Percentiles rank a stretch among this genome's conserved stretches.
Evolutionary conservation across 2,329 filamentous ascomycete species (phyloP).

Genomic region (Cytospora schulzeri): DNA sequence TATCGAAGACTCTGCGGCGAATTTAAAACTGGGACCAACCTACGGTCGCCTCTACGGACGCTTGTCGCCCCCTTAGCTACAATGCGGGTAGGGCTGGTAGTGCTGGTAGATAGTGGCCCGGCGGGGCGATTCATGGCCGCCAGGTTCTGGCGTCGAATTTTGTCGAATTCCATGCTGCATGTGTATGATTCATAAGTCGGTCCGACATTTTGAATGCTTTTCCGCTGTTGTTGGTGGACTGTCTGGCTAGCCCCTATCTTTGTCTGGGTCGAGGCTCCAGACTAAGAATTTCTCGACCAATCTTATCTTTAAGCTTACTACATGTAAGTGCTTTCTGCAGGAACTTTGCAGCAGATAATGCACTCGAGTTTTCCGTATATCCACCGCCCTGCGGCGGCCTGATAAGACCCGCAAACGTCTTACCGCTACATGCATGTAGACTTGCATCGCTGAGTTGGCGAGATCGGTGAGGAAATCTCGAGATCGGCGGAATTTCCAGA

Average conservation of each 20-base stretch:
- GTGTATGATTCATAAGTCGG: slow-evolving; percentile 1
- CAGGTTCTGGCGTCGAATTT: not conserved
- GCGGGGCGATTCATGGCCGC: not conserved
- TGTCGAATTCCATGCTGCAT: not conserved
- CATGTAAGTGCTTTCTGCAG: not conserved
- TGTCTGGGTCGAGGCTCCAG: not conserved
- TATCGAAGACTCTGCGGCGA: not conserved
- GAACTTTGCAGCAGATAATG: not conserved
- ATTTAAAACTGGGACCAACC: not conserved
- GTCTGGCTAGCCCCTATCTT: not conserved
- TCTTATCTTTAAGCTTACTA: not conserved
- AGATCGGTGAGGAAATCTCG: not conserved
- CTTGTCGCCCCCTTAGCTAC: not conserved
- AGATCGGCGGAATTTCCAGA: not conserved
- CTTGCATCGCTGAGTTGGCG: not conserved
- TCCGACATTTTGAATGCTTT: not conserved
- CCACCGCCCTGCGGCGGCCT: not conserved
- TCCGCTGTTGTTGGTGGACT: not conserved
- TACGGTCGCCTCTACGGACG: not conserved
- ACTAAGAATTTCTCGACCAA: not conserved
- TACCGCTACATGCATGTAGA: not conserved
- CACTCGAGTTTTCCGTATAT: not conserved
- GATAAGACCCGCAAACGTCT: not conserved
- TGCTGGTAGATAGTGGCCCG: not conserved
- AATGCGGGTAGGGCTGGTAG: too few relatives aligned